Evolutionary conservation across 2,329 filamentous ascomycete species (phyloP).

Genomic region (Domatiomyces catenatus): DNA sequence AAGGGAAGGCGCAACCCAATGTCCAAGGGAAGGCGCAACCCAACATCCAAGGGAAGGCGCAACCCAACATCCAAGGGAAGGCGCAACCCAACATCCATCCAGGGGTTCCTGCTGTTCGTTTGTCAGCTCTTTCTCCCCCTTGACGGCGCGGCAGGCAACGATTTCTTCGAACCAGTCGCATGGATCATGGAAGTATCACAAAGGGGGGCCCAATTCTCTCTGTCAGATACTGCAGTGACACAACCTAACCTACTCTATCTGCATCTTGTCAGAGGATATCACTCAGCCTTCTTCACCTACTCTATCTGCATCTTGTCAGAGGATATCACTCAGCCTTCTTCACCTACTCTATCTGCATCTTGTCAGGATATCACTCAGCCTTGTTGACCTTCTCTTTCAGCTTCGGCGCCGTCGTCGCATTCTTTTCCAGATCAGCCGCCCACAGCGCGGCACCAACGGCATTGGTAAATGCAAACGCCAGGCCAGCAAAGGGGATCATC

Average conservation of each 20-base stretch:
- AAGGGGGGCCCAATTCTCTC: not conserved
- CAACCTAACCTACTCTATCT: not conserved
- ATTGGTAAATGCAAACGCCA: constrained; percentile 82
- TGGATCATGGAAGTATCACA: not conserved
- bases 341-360: constrained; percentile 18
- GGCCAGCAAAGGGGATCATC: constrained; percentile 66
- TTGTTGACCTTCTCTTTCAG: constrained; percentile 21
- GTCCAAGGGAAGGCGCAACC: too few relatives aligned
- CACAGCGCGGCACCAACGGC: constrained; percentile 85
- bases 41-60: too few relatives aligned
- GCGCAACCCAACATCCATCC: not conserved
- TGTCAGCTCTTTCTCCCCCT: not conserved
- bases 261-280: too few relatives aligned
- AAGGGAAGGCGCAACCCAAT: too few relatives aligned
- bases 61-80: too few relatives aligned
- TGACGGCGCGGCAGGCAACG: not conserved
- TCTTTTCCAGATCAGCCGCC: constrained; percentile 67
- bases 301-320: constrained; percentile 19
- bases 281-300: constrained; percentile 21
- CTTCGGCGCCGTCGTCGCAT: constrained; percentile 18
- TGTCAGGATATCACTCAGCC: constrained; percentile 14
- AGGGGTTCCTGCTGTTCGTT: not conserved
- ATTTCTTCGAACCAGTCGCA: not conserved
- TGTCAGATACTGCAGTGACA: not conserved
- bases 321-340: constrained; percentile 22